A percentile compares a stretch with the other conserved stretches of the same genome.
phyloP scores from a whole-genome alignment of 768 basidiomycete genomes.

The Macrolepiota dolichaula region DNA sequence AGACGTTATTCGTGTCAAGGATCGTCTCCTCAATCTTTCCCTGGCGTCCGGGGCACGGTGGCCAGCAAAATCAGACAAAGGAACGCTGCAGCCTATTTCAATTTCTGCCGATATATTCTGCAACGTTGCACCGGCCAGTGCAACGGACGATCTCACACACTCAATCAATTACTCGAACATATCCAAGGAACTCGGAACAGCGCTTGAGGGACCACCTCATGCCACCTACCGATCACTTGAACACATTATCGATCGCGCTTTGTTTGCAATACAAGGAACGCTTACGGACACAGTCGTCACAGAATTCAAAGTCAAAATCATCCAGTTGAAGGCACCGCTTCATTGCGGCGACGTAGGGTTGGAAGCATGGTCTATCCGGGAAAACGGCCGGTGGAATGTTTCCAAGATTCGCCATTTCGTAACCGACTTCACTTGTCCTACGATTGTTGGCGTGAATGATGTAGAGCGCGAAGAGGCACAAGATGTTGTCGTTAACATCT shows the following conservation, averaged over 20 bases:
- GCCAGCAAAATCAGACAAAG: conserved; percentile 29
- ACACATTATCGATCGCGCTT: conserved; percentile 36
- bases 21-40: conserved; percentile 40
- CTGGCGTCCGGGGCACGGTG: conserved; percentile 43
- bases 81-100: conserved; percentile 48
- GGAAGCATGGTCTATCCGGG: conserved; percentile 26
- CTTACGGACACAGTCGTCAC: conserved; percentile 25
- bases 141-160: conserved; percentile 47
- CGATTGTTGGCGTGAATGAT: conserved; percentile 66
- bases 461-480: conserved; percentile 67
- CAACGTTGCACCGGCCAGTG: conserved; percentile 47
- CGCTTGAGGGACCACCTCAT: conserved; percentile 20
- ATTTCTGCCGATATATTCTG: conserved; percentile 49
- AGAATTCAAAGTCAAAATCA: conserved; percentile 33
- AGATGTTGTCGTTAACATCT: conserved; percentile 45
- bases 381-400: conserved; percentile 18
- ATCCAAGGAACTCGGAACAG: conserved; percentile 24
- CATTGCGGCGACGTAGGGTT: conserved; percentile 45
- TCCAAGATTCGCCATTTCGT: conserved; percentile 22
- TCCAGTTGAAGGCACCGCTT: conserved; percentile 48
- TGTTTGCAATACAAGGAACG: conserved; percentile 34
- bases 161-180: conserved; percentile 67
- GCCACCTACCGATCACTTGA: conserved; percentile 40
- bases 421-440: conserved; percentile 42
- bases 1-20: conserved; percentile 43